Evolutionary conservation across 495 filamentous ascomycete genomes (phyloP), one percentile per base, ranked within the genome.

Genomic region (Parathielavia appendiculata): DNA sequence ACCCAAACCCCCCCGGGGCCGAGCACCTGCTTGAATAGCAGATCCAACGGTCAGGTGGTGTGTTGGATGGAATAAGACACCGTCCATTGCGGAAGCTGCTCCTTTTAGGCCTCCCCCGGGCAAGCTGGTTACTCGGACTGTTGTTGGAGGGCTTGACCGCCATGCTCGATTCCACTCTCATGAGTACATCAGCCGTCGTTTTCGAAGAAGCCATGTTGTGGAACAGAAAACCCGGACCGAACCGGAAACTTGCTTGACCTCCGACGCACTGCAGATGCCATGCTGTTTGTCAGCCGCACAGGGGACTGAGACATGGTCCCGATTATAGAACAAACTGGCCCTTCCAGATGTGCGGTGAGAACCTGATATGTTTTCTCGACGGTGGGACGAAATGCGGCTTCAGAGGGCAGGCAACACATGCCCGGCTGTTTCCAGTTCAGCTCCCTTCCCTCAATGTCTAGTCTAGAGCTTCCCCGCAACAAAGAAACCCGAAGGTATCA

Each of bases 11-110:
- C n/a, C n/a, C n/a, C n/a, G n/a, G 26, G 26, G 26, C 26, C 26
- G 26, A 30, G 26, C 26, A 30, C 26, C 26, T 30, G 2, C 6
- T 6, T 30, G n/a, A n/a, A n/a, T n/a, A n/a, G 44, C 22, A 47
- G 48, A 51, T 51, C 48, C 49, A 51, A 38, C 49, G 49, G 49
- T 38, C 49, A 3, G 11, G 49, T n/a, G 6, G 12, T 26, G 5
- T 23, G 19, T 19, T 12, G 44, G 44, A n/a, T n/a, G 9, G 19
- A 11, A 11, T 34, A 44, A 17, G 32, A 48, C n/a, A 48, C 35
- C 34, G 38, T 10, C 54, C 44, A 26, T 49, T 54, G 50, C 40
- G 51, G 47, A 54, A 43, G 36, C 14, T 53, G 51, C 36, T 39
- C 36, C 35, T 40, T 17, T 17, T 36, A 7, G 30, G n/a, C n/a